Evolutionary conservation across 2,329 filamentous ascomycete species (phyloP).

Genomic region (Neurospora crassa): DNA sequence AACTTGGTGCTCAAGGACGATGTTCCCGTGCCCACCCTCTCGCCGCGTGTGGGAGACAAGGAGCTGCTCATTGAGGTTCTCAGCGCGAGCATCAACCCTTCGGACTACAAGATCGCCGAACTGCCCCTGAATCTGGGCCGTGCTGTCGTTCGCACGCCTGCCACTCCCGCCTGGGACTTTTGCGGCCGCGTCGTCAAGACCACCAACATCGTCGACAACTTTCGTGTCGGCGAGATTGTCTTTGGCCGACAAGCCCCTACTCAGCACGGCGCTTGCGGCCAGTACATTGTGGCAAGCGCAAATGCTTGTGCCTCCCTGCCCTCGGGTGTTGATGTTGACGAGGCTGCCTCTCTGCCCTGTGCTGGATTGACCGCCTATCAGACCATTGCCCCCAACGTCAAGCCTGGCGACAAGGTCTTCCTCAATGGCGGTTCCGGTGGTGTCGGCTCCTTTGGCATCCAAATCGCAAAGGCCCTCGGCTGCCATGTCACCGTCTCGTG

Average conservation of each 20-base stretch:
- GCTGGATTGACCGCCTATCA: constrained; percentile 40
- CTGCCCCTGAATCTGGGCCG: constrained; percentile 28
- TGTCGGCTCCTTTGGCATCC: constrained; percentile 49
- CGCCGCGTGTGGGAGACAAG: constrained; percentile 23
- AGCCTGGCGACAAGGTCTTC: constrained; percentile 45
- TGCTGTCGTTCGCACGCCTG: constrained; percentile 29
- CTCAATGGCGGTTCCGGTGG: constrained; percentile 58
- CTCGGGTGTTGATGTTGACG: constrained; percentile 28
- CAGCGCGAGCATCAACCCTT: constrained; percentile 47
- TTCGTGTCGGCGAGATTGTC: constrained; percentile 32
- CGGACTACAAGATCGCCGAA: constrained; percentile 55
- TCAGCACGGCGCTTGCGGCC: constrained; percentile 26
- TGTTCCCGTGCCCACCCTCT: constrained; percentile 31
- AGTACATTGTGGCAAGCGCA: constrained; percentile 27
- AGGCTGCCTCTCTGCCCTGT: constrained; percentile 33
- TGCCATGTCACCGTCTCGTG: constrained; percentile 51
- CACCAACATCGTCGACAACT: constrained; percentile 21
- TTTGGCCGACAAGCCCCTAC: constrained; percentile 28
- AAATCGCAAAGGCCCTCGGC: constrained; percentile 52
- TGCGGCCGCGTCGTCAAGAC: constrained; percentile 32
- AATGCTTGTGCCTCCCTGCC: constrained; percentile 30
- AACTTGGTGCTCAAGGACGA: constrained; percentile 37
- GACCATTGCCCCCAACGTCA: constrained; percentile 34
- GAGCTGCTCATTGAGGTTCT: constrained; percentile 47
- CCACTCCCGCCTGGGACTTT: constrained; percentile 41